A percentile compares a stretch with the other conserved stretches of the same genome.
Conservation (phyloP, 345 rosid genomes). For the Salix caprea region DNA sequence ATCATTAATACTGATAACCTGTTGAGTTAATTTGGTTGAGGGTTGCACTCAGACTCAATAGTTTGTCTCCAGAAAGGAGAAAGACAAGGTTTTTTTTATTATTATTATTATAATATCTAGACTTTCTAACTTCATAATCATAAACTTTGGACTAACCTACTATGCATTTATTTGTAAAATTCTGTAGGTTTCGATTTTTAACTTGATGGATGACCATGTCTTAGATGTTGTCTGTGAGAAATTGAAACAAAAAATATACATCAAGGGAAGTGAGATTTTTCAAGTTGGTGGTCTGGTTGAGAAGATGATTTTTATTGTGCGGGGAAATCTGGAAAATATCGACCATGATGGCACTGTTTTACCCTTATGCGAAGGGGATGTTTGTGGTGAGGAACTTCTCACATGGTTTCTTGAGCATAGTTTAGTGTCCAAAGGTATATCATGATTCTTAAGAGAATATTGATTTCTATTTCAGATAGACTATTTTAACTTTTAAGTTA, state of each 20-base stretch:
- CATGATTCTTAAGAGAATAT: not conserved
- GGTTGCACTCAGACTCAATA: not conserved
- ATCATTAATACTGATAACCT: not conserved
- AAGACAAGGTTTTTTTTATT: not conserved
- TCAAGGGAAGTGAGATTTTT: slow-evolving; percentile 55
- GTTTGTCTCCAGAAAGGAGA: not conserved
- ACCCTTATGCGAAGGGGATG: slow-evolving; percentile 60
- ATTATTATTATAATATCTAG: not conserved
- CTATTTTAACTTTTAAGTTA: not conserved
- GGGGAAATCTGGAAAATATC: slow-evolving; percentile 67
- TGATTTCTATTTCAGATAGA: not conserved
- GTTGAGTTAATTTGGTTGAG: not conserved
- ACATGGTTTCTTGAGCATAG: slow-evolving; percentile 85
- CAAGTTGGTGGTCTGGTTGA: slow-evolving; percentile 54
- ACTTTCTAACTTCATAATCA: not conserved
- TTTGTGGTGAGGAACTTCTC: slow-evolving; percentile 87
- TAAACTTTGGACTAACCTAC: not conserved
- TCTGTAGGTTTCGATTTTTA: slow-evolving; percentile 69
- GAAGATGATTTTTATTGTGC: slow-evolving; percentile 82
- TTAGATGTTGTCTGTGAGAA: slow-evolving; percentile 73
- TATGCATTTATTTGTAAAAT: not conserved
- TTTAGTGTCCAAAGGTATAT: slow-evolving; percentile 55
- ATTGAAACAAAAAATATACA: slow-evolving; percentile 64
- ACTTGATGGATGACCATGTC: slow-evolving; percentile 62
- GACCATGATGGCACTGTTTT: slow-evolving; percentile 46